Evolutionary conservation across 2,329 filamentous ascomycete species (phyloP), one percentile per base, ranked within the genome.

Genomic region (Westerdykella ornata): DNA sequence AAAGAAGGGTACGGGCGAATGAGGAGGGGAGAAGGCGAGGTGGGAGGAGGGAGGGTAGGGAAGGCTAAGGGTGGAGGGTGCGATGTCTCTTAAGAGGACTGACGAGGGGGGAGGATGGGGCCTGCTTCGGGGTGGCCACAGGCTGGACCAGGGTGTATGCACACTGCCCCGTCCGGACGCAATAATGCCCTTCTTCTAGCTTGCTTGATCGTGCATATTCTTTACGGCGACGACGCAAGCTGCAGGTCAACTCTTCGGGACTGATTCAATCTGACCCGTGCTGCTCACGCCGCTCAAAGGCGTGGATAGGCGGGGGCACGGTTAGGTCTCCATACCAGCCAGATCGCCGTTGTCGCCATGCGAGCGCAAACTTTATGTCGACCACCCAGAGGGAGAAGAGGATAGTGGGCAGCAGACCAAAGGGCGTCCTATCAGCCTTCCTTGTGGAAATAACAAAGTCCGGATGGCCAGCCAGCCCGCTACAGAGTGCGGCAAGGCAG

Each of bases 21-120:
- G 63, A 63, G 62, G 59, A 45, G 62, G 62, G 59, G 60, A 57
- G 63, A 64, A 54, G 63, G 66, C 63, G 67, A 65, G 65, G 66
- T 59, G 59, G 54, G 60, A 63, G 63, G 64, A 60, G 61, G 49
- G 55, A 63, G 61, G 60, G 59, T 62, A 60, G 54, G 57, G 63
- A 60, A 60, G 52, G 56, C 55, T 66, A 64, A 56, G 48, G 53
- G 52, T 53, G 56, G 62, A 58, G 62, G 62, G 59, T 62, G 54
- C 45, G 35, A 60, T 56, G 48, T 53, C 49, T 58, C 54, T 65
- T 64, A 65, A 62, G 58, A 60, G 54, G 35, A 47, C 49, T 55
- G 54, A 56, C 56, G 53, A 54, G 57, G 46, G 57, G 55, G 46
- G 55, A 60, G 57, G 49, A 55, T 56, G 55, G 56, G 48, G 13